These are phyloP conservation scores for Gamsiella multidivaricata DNA, from an alignment of 192 early-diverging fungal species.

Conservation along the genomic window DNA sequence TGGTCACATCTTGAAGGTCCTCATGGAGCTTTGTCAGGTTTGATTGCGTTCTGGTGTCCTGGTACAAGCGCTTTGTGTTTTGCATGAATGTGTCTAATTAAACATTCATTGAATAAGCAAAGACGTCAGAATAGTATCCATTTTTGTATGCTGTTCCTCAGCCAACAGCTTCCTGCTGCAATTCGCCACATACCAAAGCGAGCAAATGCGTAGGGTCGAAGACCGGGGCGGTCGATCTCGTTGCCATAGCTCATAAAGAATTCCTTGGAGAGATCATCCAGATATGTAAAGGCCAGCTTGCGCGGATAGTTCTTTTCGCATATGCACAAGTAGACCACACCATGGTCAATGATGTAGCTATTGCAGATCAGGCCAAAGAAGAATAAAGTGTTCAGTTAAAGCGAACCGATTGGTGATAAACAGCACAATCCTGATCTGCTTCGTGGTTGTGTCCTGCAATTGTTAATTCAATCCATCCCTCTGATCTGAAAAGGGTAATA, in stretches of 20 bases:
- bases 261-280: constrained; percentile 95
- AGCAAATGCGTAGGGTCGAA: constrained; percentile 97
- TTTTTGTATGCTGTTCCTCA: too few relatives aligned
- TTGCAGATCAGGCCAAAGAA: too few relatives aligned
- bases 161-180: too few relatives aligned
- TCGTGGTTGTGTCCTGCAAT: not conserved
- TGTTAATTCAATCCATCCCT: too few relatives aligned
- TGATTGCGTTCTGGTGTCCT: constrained; percentile 92
- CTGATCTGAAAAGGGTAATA: too few relatives aligned
- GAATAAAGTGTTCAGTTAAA: not conserved
- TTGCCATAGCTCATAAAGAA: constrained; percentile 93
- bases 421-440: not conserved
- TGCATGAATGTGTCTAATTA: constrained; percentile 94
- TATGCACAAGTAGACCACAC: constrained; percentile 94
- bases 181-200: constrained; percentile 93
- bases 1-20: constrained; percentile 94
- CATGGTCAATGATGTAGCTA: constrained; percentile 94
- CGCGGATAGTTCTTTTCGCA: constrained; percentile 93
- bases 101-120: too few relatives aligned
- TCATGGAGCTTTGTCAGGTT: constrained; percentile 95
- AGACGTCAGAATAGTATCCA: too few relatives aligned
- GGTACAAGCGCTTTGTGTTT: constrained; percentile 96
- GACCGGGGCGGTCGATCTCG: constrained; percentile 83
- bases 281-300: constrained; percentile 93
- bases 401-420: not conserved